Evolutionary conservation across 1,284 basidiomycete genomes (phyloP).

Genomic region (Salmacisia buchloeana): DNA sequence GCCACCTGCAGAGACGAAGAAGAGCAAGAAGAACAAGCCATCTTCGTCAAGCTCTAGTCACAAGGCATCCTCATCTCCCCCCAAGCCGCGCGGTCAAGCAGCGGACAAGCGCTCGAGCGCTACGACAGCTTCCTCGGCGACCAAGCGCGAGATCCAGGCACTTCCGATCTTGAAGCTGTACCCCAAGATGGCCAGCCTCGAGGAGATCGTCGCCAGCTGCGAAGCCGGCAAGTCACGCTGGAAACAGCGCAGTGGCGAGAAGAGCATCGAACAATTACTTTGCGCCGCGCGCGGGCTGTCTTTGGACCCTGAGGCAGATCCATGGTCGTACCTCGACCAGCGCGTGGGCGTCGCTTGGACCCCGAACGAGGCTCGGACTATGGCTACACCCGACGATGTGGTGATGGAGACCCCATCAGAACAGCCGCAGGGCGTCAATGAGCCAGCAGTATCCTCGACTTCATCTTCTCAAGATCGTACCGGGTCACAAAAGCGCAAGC

Average conservation of each 20-base stretch:
- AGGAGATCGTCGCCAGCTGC: slow-evolving; percentile 7
- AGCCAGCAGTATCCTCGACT: neutral
- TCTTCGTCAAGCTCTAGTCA: neutral
- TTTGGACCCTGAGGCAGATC: slow-evolving; percentile 23
- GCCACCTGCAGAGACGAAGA: neutral
- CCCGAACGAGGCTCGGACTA: neutral
- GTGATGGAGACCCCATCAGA: neutral
- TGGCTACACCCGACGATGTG: neutral
- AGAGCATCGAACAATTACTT: slow-evolving; percentile 38
- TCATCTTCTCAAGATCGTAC: neutral
- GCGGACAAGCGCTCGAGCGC: neutral
- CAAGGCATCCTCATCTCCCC: neutral
- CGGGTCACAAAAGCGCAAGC: neutral
- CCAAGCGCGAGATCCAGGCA: slow-evolving; percentile 33
- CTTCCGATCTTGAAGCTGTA: slow-evolving; percentile 37
- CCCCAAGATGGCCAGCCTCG: slow-evolving; percentile 16
- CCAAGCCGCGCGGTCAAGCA: neutral
- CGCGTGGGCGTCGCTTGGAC: slow-evolving; percentile 35
- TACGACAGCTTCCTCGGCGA: neutral
- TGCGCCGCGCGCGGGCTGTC: slow-evolving; percentile 18
- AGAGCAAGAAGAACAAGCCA: slow-evolving; percentile 3
- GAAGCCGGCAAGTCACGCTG: neutral
- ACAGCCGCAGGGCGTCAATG: neutral
- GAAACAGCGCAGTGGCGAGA: slow-evolving; percentile 19
- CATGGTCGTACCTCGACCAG: slow-evolving; percentile 38